phyloP scores from a whole-genome alignment of 805 yeast species.

The Kurtzmaniella cleridarum region DNA sequence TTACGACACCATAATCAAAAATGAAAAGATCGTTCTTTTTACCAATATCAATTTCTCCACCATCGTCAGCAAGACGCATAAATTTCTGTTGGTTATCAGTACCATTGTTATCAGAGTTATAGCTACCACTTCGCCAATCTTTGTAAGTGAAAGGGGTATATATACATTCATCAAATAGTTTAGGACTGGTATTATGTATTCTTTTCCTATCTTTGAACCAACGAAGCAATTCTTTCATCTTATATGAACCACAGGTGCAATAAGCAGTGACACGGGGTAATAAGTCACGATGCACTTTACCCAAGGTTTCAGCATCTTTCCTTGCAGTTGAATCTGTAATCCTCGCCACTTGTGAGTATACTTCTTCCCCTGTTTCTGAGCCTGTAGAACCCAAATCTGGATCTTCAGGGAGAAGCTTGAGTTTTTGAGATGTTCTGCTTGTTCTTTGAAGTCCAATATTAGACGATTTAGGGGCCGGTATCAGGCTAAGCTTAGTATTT shows the following conservation, averaged over 20 bases:
- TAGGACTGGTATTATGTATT: slow-evolving; percentile 73
- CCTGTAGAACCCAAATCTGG: slow-evolving; percentile 13
- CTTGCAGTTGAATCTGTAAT: slow-evolving; percentile 87
- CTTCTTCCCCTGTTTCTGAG: slow-evolving; percentile 27
- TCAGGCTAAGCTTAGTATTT: slow-evolving; percentile 19
- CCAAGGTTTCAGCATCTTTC: slow-evolving; percentile 88
- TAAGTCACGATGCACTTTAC: slow-evolving; percentile 77
- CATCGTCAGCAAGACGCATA: slow-evolving; percentile 83
- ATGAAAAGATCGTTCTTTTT: slow-evolving; percentile 77
- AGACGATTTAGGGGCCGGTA: slow-evolving; percentile 26
- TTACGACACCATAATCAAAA: slow-evolving; percentile 96
- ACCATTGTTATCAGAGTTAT: slow-evolving; percentile 16
- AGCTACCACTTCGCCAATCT: slow-evolving; percentile 61
- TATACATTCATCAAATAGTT: slow-evolving; percentile 88
- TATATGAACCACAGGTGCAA: slow-evolving; percentile 90
- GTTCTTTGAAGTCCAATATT: slow-evolving; percentile 70
- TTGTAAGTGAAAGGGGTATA: slow-evolving; percentile 85
- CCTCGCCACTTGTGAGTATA: slow-evolving; percentile 77
- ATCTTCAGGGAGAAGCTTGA: slow-evolving; percentile 58
- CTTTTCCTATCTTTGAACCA: slow-evolving; percentile 80
- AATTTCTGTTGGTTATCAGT: slow-evolving; percentile 22
- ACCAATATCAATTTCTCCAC: slow-evolving; percentile 89
- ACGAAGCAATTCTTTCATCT: slow-evolving; percentile 78
- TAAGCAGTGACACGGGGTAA: slow-evolving; percentile 94
- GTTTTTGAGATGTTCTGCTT: slow-evolving; percentile 67